These are phyloP conservation scores for Apostasia shenzhenica DNA, from an alignment of 106 monocot species.

Conservation along the genomic window DNA sequence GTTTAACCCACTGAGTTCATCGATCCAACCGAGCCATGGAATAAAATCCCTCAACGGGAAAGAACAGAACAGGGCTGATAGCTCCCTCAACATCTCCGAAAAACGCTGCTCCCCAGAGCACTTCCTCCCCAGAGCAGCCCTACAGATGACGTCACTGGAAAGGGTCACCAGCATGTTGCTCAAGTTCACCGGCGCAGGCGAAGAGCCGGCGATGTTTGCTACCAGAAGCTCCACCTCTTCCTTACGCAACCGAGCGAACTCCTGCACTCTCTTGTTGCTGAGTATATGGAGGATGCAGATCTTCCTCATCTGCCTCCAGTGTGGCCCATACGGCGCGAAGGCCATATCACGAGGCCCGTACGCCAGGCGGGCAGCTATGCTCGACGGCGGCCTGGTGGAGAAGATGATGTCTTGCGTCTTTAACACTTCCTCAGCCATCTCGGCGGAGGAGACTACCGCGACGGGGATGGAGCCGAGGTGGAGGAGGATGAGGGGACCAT, in stretches of 20 bases:
- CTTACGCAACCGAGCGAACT: neutral
- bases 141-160: conserved; percentile 8
- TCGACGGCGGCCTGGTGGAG: neutral
- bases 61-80: conserved; percentile 6
- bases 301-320: conserved; percentile 24
- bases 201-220: no score
- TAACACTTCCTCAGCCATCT: neutral
- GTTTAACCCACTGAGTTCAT: conserved; percentile 26
- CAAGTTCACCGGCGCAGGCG: conserved; percentile 8
- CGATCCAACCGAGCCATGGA: conserved; percentile 29
- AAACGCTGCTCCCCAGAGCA: neutral
- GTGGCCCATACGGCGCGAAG: conserved; percentile 38
- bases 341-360: conserved; percentile 9
- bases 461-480: neutral
- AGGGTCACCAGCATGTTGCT: conserved; percentile 8
- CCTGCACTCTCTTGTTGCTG: neutral
- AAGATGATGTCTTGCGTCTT: conserved; percentile 6
- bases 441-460: neutral
- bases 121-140: conserved; percentile 22
- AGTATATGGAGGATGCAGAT: neutral
- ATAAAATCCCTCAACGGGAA: conserved; percentile 21
- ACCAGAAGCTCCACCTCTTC: neutral
- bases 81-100: conserved; percentile 10
- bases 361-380: neutral
- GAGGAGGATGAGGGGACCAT: conserved; percentile 1